phyloP scores from a whole-genome alignment of 2,329 filamentous ascomycete genomes.

The Xenoacremonium recifei region DNA sequence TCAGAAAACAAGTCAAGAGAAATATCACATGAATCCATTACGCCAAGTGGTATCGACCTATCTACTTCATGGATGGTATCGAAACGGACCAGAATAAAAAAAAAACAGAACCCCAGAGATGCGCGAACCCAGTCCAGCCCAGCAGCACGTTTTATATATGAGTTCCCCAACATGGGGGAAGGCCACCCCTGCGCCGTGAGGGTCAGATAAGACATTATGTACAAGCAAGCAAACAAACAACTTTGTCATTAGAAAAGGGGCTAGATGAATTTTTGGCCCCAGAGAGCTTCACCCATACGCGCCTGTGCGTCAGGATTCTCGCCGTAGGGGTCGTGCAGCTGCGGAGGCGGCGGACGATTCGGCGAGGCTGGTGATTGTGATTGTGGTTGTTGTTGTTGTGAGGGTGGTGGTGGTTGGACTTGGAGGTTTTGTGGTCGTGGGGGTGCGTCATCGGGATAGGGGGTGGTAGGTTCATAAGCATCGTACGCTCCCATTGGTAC shows the following conservation, averaged over 20 bases:
- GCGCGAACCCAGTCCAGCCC: too few species aligned
- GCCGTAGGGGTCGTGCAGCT: conserved; percentile 1
- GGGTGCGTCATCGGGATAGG: not conserved
- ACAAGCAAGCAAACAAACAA: not conserved
- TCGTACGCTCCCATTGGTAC: not conserved
- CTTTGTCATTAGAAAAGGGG: not conserved
- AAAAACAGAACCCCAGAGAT: too few species aligned
- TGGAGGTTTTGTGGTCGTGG: not conserved
- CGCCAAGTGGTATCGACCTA: too few species aligned
- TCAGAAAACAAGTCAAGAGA: too few species aligned
- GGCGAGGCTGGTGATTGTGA: conserved; percentile 1
- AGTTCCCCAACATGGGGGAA: too few species aligned
- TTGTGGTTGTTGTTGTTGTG: not conserved
- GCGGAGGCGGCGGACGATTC: conserved; percentile 6
- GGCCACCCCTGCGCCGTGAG: too few species aligned
- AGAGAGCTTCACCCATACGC: conserved; percentile 11
- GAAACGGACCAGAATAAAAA: too few species aligned
- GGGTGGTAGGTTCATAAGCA: not conserved
- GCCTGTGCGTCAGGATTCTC: conserved; percentile 7
- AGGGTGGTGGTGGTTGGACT: too few species aligned
- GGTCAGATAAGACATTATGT: too few species aligned
- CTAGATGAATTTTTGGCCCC: conserved; percentile 5
- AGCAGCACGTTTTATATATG: too few species aligned
- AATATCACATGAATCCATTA: too few species aligned
- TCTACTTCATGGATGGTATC: too few species aligned